phyloP scores from a whole-genome alignment of 148 eudicot species.

The Simmondsia chinensis region DNA sequence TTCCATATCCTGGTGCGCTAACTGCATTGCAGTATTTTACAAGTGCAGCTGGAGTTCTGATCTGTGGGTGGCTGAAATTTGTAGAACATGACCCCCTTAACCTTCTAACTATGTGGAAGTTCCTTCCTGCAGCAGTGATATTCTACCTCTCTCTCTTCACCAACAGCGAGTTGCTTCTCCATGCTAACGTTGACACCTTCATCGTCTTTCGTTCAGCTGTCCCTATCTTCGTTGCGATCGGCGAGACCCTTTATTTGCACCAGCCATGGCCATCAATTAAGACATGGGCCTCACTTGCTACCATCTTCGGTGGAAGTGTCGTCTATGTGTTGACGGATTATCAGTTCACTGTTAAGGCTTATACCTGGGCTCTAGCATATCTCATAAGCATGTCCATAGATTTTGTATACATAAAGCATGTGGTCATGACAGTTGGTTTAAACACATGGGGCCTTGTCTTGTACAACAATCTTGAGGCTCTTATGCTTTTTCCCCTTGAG shows the following conservation, averaged over 20 bases:
- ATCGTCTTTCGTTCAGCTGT: constrained; percentile 94
- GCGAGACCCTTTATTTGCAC: constrained; percentile 80
- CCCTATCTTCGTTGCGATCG: constrained; percentile 92
- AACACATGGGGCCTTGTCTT: constrained; percentile 98
- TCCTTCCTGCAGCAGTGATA: constrained; percentile 86
- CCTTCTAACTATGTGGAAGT: constrained; percentile 75
- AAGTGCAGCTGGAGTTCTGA: constrained; percentile 70
- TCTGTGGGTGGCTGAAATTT: constrained; percentile 54
- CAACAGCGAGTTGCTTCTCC: constrained; percentile 93
- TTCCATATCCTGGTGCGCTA: constrained; percentile 90
- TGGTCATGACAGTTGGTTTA: constrained; percentile 86
- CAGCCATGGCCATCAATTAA: constrained; percentile 90
- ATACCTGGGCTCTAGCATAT: constrained; percentile 93
- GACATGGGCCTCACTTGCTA: constrained; percentile 82
- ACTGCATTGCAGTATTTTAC: constrained; percentile 93
- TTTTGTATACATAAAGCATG: constrained; percentile 97
- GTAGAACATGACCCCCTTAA: constrained; percentile 68
- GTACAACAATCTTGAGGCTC: constrained; percentile 95
- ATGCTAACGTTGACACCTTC: constrained; percentile 94
- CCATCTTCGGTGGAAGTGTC: constrained; percentile 86
- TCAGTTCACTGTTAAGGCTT: constrained; percentile 85
- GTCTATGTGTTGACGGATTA: constrained; percentile 86
- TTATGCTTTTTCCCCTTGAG: constrained; percentile 91
- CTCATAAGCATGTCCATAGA: constrained; percentile 91
- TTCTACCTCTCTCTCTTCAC: constrained; percentile 97